Evolutionary conservation across 2,329 filamentous ascomycete genomes (phyloP).

Genomic region (Clonostachys solani): DNA sequence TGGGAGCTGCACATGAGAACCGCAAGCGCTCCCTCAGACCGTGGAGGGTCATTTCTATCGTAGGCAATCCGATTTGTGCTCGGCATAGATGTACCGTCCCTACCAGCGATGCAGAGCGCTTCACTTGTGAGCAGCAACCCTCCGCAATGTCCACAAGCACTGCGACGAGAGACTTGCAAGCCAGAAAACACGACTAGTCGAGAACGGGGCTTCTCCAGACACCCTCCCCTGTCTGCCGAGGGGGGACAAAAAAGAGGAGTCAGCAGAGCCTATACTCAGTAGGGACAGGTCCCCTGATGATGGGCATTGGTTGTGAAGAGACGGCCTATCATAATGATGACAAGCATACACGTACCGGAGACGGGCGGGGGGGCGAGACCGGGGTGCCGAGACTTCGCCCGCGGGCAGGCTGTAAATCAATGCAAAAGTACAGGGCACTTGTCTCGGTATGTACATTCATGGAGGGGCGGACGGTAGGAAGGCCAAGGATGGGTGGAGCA

Average conservation of each 20-base stretch:
- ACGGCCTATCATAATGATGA: not conserved
- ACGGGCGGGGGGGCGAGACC: conserved; percentile 3
- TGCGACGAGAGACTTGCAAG: not conserved
- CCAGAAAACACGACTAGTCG: too few relatives aligned
- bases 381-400: conserved; percentile 7
- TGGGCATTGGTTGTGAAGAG: not conserved
- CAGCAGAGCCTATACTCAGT: not conserved
- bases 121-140: not conserved
- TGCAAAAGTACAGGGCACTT: conserved; percentile 1
- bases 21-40: too few relatives aligned
- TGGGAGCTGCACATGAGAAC: too few relatives aligned
- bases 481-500: conserved; percentile 5
- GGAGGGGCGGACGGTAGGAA: conserved; percentile 2
- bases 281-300: conserved; percentile 1
- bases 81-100: not conserved
- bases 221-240: conserved; percentile 3
- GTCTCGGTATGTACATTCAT: conserved; percentile 5
- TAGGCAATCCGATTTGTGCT: too few relatives aligned
- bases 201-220: not conserved
- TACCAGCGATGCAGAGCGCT: not conserved
- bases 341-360: not conserved
- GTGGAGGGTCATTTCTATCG: too few relatives aligned
- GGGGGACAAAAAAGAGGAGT: not conserved
- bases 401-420: conserved; percentile 6
- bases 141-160: not conserved